Base-by-base conservation (phyloP, 345 rosid genomes). In the Sapria himalayana region DNA sequence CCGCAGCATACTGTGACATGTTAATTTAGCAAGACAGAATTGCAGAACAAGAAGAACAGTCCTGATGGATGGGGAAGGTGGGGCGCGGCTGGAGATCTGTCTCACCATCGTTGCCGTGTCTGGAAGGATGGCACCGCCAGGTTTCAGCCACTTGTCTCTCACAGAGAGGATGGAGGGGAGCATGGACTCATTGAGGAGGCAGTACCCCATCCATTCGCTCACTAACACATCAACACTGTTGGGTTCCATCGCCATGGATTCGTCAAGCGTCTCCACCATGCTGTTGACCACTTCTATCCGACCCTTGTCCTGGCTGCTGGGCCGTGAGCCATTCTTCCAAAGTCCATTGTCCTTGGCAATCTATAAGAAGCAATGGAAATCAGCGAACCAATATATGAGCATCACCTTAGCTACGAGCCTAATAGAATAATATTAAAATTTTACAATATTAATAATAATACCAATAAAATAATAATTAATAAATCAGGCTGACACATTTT, bases 121-220 rank as follows among this genome's bases (percentile, higher is more conserved):
- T 22, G 98, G 98, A 29, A 89, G 93, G 48, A 89, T 72, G 29
- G 98, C 92, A 54, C 98, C 98, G 45, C 98, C 93, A 45, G 94
- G 98, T 42, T 82, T 89, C 66, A 89, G 65, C 98, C 98, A 89
- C 36, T 52, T 68, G 56, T 89, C 98, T 60, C 98, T 72, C 40
- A 94, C 98, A 63, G 52, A 69, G 36, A 89, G 93, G 52, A 89
- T 91, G 19, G 98, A 89, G 54, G 59, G 69, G 23, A 89, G 85
- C 94, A 89, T 89, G 46, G 98, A 57, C 72, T 89, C 98, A 1
- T 79, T 81, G 4, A 89, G 69, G 39, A 89, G 56, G 71, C 98
- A 82, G 51, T 89, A 89, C 49, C 98, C 94, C 98, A 89, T 89
- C 98, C 98, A 89, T 59, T 89, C 98, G 45, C 94, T 89, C 50